A percentile compares a stretch with the other conserved stretches of the same genome.
phyloP scores from a whole-genome alignment of 1,139 yeast genomes.

The Saccharomyces pastorianus region DNA sequence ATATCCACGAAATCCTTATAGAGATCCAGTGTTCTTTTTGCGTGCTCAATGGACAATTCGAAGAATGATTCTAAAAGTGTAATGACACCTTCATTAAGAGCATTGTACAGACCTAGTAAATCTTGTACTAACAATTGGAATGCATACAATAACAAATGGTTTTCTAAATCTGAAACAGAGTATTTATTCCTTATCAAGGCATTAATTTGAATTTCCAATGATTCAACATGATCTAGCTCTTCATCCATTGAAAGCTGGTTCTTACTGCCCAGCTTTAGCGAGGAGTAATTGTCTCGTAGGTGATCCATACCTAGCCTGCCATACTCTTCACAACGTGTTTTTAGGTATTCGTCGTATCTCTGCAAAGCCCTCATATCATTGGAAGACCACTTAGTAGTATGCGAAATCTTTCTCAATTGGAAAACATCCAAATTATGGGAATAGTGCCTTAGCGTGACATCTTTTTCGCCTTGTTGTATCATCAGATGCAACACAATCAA shows the following conservation, averaged over 20 bases:
- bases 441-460: slow-evolving; percentile 60
- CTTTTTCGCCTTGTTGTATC: slow-evolving; percentile 57
- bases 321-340: slow-evolving; percentile 61
- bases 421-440: slow-evolving; percentile 53
- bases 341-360: slow-evolving; percentile 66
- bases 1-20: slow-evolving; percentile 80
- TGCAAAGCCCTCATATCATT: slow-evolving; percentile 57
- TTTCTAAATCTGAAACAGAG: slow-evolving; percentile 58
- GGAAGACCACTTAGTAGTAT: slow-evolving; percentile 33
- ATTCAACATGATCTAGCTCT: slow-evolving; percentile 59
- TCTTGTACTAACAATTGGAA: slow-evolving; percentile 85
- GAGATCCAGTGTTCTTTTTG: slow-evolving; percentile 74
- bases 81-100: slow-evolving; percentile 89
- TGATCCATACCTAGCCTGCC: slow-evolving; percentile 60
- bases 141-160: slow-evolving; percentile 75
- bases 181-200: slow-evolving; percentile 68
- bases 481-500: slow-evolving; percentile 79
- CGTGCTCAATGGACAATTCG: slow-evolving; percentile 81
- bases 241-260: background rate
- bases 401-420: slow-evolving; percentile 25
- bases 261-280: slow-evolving; percentile 39
- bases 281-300: slow-evolving; percentile 53
- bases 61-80: slow-evolving; percentile 88
- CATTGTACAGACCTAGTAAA: slow-evolving; percentile 74
- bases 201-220: slow-evolving; percentile 75